phyloP scores from a whole-genome alignment of 208 protist genomes.

The Leishmania aethiopica region DNA sequence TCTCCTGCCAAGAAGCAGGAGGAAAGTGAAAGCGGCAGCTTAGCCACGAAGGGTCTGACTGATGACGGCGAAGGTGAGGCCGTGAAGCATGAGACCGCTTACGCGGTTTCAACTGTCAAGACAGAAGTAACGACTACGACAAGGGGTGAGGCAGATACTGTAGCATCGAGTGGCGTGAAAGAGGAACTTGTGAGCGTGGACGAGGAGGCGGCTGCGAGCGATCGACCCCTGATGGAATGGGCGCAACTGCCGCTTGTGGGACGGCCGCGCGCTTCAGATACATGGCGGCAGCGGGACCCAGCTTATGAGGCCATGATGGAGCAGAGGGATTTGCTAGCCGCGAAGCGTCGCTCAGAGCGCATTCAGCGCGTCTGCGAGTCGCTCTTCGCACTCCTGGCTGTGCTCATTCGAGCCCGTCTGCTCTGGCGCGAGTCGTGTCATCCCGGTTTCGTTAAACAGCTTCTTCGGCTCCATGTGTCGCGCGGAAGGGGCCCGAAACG shows the following conservation, averaged over 20 bases:
- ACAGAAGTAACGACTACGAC: conserved; percentile 6
- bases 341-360: conserved; percentile 73
- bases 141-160: background rate
- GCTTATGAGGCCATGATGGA: conserved; percentile 74
- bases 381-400: conserved; percentile 45
- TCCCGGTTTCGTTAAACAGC: conserved; percentile 41
- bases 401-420: conserved; percentile 53
- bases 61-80: conserved; percentile 1
- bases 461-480: conserved; percentile 40
- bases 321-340: conserved; percentile 72
- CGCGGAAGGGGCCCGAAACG: conserved; percentile 4
- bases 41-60: conserved; percentile 1
- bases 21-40: conserved; percentile 4
- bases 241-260: conserved; percentile 60
- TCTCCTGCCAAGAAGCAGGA: conserved; percentile 36
- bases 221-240: conserved; percentile 39
- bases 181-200: conserved; percentile 29
- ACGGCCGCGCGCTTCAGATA: conserved; percentile 31
- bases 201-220: background rate
- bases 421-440: conserved; percentile 70
- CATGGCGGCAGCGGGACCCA: conserved; percentile 62
- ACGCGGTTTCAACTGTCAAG: background rate
- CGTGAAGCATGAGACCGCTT: conserved; percentile 19
- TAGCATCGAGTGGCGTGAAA: conserved; percentile 22
- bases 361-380: conserved; percentile 60